These are phyloP conservation scores for Elaeis guineensis DNA, from an alignment of 176 grass and related monocot species.

Conservation along the genomic window DNA sequence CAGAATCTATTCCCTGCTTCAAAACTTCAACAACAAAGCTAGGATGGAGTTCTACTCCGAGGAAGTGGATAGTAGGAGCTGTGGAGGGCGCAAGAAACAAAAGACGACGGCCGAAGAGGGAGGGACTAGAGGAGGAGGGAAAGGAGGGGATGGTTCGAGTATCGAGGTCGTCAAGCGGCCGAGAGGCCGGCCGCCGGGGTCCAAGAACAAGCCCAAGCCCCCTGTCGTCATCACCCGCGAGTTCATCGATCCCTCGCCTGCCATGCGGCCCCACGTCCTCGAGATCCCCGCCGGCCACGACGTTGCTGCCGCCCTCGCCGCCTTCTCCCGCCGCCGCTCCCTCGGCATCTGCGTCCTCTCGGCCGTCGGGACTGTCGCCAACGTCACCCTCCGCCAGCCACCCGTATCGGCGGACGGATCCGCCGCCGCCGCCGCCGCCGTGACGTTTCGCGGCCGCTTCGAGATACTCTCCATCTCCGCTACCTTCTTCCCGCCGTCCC, in stretches of 20 bases:
- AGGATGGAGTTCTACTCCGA: conserved; percentile 61
- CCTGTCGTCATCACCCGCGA: conserved; percentile 85
- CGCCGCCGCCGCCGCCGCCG: background rate
- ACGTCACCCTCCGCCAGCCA: conserved; percentile 62
- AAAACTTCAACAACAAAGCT: background rate
- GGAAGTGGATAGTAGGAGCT: conserved; percentile 58
- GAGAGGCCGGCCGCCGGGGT: conserved; percentile 67
- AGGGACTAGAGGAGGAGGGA: background rate
- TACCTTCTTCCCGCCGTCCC: conserved; percentile 57
- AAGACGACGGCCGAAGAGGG: background rate
- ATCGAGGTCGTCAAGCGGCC: conserved; percentile 62
- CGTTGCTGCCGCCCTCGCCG: conserved; percentile 50
- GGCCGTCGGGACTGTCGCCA: conserved; percentile 53
- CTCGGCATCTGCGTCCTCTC: conserved; percentile 76
- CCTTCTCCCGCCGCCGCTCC: conserved; percentile 43
- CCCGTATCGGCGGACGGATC: background rate
- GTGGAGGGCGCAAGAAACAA: conserved; percentile 39
- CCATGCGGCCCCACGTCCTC: conserved; percentile 83
- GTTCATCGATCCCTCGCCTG: conserved; percentile 32
- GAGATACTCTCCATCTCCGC: conserved; percentile 90
- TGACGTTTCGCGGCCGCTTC: conserved; percentile 66
- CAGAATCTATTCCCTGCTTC: conserved; percentile 3
- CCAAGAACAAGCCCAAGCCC: conserved; percentile 91
- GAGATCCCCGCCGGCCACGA: conserved; percentile 79
- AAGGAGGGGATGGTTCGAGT: conserved; percentile 48